Base-by-base conservation (phyloP, 352 stramenopile species). In the Peronospora belbahrii region DNA sequence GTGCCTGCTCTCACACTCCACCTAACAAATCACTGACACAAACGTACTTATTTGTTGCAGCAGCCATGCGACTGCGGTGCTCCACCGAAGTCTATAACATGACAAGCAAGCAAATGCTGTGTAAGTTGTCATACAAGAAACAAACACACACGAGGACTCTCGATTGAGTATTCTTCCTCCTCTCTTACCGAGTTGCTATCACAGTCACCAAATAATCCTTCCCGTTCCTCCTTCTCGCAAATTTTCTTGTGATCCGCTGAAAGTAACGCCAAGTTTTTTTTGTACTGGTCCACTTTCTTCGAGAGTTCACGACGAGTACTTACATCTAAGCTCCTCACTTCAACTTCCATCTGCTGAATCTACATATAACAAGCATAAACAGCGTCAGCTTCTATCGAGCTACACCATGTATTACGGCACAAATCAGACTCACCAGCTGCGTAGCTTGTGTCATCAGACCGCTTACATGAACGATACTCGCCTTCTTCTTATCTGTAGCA, bases 221-320 rank as follows among this genome's bases (percentile, higher is more conserved):
- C 72, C 14, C 81, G 72, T 42, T 93, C 82, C 46, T 91, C 82
- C 37, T 88, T 88, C 17, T 88, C 82, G 8, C 74, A 70, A 38
- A 91, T 89, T 52, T 64, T 73, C 61, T 83, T 91, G 50, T 88
- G 74, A 30, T 93, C 82, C 4, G 75, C 70, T 7, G 69, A 67
- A n/a, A 93, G 58, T 27, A 79, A 88, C n/a, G 72, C 77, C 35
- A 93, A 57, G 28, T 77, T 91, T 56, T 93, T 93, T 54, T 88
- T 89, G 73, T 93, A 93, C 62, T 93, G 82, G 44, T 90, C 79
- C 27, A 93, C 79, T 41, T 93, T 93, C 64, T 93, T 93, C 13
- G 74, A 88, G 18, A 93, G 66, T 50, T 93, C 82, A n/a, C 77
- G 76, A 13, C 79, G 77, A 25, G 82, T 91, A 15, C 77, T 73